Evolutionary conservation across 2,329 filamentous ascomycete genomes (phyloP).

Genomic region (Lasiodiplodia hormozganensis): DNA sequence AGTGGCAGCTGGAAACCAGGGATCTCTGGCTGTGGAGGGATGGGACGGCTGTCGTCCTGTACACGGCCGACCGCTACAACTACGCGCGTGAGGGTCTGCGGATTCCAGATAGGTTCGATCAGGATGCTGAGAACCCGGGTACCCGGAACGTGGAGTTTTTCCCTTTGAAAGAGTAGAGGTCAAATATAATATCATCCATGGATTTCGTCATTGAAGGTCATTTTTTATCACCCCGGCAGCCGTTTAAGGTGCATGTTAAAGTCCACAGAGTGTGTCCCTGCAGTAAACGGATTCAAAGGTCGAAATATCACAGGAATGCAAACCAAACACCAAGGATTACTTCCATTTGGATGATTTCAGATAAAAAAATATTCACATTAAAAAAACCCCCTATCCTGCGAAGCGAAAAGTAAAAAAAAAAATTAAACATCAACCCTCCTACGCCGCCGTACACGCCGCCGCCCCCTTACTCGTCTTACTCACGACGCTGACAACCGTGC

Average conservation of each 20-base stretch:
- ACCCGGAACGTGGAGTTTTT: background rate
- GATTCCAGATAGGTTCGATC: slow-evolving; percentile 22
- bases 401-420: background rate
- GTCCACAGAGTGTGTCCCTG: too few relatives aligned
- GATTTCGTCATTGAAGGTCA: too few relatives aligned
- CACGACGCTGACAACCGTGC: slow-evolving; percentile 29
- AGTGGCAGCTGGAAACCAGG: slow-evolving; percentile 7
- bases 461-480: slow-evolving; percentile 35
- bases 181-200: too few relatives aligned
- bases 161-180: background rate
- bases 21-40: slow-evolving; percentile 21
- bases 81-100: slow-evolving; percentile 4
- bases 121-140: slow-evolving; percentile 6
- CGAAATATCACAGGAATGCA: too few relatives aligned
- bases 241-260: too few relatives aligned
- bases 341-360: too few relatives aligned
- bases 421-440: background rate
- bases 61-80: background rate
- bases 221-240: too few relatives aligned
- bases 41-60: background rate
- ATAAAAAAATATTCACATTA: too few relatives aligned
- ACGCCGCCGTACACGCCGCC: slow-evolving; percentile 28
- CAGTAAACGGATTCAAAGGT: too few relatives aligned
- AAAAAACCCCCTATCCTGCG: too few relatives aligned
- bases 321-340: too few relatives aligned